Base-by-base conservation (phyloP, 2,329 filamentous ascomycete genomes). In the Sporothrix variecibatus region DNA sequence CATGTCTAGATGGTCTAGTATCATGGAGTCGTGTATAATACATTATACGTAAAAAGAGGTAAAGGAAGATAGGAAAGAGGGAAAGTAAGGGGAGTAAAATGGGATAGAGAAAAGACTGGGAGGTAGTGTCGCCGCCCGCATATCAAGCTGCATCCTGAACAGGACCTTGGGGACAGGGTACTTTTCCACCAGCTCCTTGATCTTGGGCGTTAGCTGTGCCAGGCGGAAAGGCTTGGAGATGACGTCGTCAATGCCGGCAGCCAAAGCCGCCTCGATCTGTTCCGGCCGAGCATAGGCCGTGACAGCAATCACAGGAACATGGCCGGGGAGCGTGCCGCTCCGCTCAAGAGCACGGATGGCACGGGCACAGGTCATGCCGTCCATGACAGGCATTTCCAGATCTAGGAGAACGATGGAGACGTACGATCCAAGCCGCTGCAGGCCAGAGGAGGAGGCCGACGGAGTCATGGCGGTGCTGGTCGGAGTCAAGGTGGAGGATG, bases 201-300 rank as follows among this genome's bases (percentile, higher is more conserved):
- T 91, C 80, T 91, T 91, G 17, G 89, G 89, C 62, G 93, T 85
- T 71, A 94, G 81, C 73, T 93, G 90, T n/a, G 87, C 87, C 71
- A 93, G 90, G n/a, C 90, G 88, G 80, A 95, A 95, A 3, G 93
- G 93, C 80, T 95, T 95, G 0, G 91, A 91, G 49, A 95, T 92
- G 60, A 94, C 89, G 81, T 92, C 91, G 81, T 94, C 91, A 84
- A 95, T 94, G 51, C 93, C 93, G 28, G 92, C 91, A 73, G 88
- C 86, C 79, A 93, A 88, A 72, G 93, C 92, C 77, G 87, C 90
- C 77, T 88, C 87, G 75, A 94, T 91, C 81, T 95, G 92, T 83
- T 94, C 91, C 4, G 88, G 87, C 79, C 93, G 86, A 51, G 92
- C 93, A 81, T 95, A 95, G 1, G 93, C 93, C 51, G 93, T 95